Base-by-base conservation (phyloP, 2,329 filamentous ascomycete genomes). In the Botryotinia globosa region DNA sequence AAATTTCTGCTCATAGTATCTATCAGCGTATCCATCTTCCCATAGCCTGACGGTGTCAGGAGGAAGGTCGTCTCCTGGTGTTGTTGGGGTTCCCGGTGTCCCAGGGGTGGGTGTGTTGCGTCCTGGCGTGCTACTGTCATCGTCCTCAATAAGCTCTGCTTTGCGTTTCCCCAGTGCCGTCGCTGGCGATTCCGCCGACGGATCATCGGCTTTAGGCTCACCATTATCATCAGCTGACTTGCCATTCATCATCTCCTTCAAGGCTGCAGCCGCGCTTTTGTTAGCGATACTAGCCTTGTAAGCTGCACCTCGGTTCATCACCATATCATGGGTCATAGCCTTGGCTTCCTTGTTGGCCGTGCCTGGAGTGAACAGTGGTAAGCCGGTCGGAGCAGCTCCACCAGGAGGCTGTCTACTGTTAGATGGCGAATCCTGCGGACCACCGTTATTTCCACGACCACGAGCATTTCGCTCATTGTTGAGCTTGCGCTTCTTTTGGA, bases 1-100 rank as follows among this genome's bases (percentile, higher is more conserved):
- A 80, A 99, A 99, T 81, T 99, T 99, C 81, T 97, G 94, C 81
- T 97, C 92, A 80, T 99, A 99, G 82, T 99, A 99, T 64, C 96
- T 89, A 82, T 98, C 95, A 68, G 92, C 91, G 81, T 99, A 99
- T 12, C 96, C 96, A 69, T 94, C 91, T 80, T 99, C 96, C 96
- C 96, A 99, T 20, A 99, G 85, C 73, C 91, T 89, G 69, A 99
- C 92, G 29, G 91, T 93, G 80, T 99, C 96, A 74, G 90, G 86
- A 3, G 92, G 89, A 29, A 88, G 87, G 58, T 90, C 91, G 71
- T 91, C 90, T 3, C 80, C 78, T 20, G 85, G 83, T 66, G 64
- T 58, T 44, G n/a, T 68, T 48, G 70, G 70, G 32, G 87, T 83
- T 58, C 84, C 81, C 9, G 85, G 81, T 22, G 85, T 85, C 65